Evolutionary conservation across 192 early-diverging fungal genomes (phyloP), one percentile per base, ranked within the genome.

Genomic region (Coemansia pectinata): DNA sequence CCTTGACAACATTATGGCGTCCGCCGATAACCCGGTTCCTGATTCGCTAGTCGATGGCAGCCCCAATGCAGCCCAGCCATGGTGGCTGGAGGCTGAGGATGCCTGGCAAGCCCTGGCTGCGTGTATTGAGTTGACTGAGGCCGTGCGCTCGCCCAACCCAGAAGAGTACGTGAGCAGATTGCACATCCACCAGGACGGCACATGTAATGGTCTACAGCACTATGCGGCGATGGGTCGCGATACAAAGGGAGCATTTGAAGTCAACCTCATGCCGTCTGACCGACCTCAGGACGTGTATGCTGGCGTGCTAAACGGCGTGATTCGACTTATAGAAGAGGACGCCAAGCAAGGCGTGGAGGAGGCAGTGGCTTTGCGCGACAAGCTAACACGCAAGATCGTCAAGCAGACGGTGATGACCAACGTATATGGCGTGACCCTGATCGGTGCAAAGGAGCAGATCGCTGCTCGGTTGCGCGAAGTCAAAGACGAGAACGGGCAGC

Each of bases 331-430:
- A 1, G 86, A 94, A 53, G 75, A 86, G 64, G 92, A 91, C 60
- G 90, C 88, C 25, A 83, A 74, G 4, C 66, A 67, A 4, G 93
- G 89, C n/a, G 78, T 90, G 19, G 67, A 73, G 36, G 71, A 84
- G 61, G 95, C 95, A 4, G 12, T 86, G 65, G 71, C 91, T 3
- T 85, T 96, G 67, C 65, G 85, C 29, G 87, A 86, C 66, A 87
- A 87, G 65, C 84, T 99, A 47, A 91, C 87, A 10, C 91, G 97
- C 58, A 97, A 97, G 85, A 88, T 99, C 42, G 94, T 99, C 61
- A 99, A 99, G 84, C 96, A 99, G 71, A 96, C 97, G 0, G 96
- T 99, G 69, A 99, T 99, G 97, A 99, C 97, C 58, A 97, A 96
- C 74, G 96, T 96, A 5, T 99, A 99, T 57, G 97, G 97, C 33